Percentiles rank a stretch among this genome's conserved stretches.
phyloP scores from a whole-genome alignment of 1,284 basidiomycete genomes.

The Ganoderma boninense region DNA sequence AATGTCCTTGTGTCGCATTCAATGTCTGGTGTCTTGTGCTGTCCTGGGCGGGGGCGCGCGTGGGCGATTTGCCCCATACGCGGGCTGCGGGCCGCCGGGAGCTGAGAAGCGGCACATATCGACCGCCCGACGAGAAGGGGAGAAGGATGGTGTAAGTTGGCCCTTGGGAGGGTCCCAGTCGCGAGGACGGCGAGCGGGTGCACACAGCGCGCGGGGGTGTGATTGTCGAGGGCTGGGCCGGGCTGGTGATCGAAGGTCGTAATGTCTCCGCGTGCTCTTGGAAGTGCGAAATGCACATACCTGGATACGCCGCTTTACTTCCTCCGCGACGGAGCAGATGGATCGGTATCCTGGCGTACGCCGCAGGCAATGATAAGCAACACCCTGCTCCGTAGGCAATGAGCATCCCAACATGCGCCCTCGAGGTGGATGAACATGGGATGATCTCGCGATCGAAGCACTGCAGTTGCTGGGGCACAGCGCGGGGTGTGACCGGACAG shows the following conservation, averaged over 20 bases:
- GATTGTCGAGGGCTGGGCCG: conserved; percentile 8
- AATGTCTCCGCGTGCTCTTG: background rate
- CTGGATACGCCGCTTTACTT: conserved; percentile 9
- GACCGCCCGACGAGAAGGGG: conserved; percentile 1
- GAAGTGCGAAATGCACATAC: background rate
- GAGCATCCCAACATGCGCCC: conserved; percentile 1
- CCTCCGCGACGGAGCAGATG: background rate
- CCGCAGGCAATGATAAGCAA: background rate
- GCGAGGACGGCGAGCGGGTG: background rate
- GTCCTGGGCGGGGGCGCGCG: background rate
- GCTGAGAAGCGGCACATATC: background rate
- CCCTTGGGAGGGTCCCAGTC: background rate
- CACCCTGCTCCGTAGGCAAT: background rate
- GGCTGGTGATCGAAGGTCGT: conserved; percentile 5
- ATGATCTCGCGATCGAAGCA: conserved; percentile 2
- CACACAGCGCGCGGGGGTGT: conserved; percentile 2
- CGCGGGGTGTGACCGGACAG: background rate
- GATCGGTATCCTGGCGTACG: background rate
- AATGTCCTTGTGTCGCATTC: background rate
- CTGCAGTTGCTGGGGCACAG: background rate
- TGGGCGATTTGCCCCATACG: background rate
- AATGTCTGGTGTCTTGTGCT: too few relatives aligned
- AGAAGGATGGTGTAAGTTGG: background rate
- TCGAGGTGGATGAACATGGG: background rate
- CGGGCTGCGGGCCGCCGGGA: background rate